Percentiles rank a stretch among this genome's conserved stretches.
Evolutionary conservation across 2,329 filamentous ascomycete genomes (phyloP).

Genomic region (Metarhizium humberi): DNA sequence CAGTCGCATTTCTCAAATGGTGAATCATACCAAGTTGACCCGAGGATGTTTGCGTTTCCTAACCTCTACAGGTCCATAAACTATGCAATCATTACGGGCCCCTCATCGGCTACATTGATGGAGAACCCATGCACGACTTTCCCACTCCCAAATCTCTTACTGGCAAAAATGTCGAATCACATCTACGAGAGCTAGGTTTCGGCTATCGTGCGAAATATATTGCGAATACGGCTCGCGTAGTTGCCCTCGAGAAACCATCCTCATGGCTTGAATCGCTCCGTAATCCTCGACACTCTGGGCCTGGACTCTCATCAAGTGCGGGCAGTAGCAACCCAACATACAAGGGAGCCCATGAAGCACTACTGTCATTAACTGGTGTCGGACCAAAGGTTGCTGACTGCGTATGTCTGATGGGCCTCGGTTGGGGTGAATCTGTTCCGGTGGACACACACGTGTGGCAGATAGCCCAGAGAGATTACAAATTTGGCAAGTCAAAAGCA

Average conservation of each 20-base stretch:
- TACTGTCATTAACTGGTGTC: constrained; percentile 76
- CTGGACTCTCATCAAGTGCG: constrained; percentile 28
- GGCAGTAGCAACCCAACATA: constrained; percentile 46
- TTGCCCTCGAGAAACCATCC: constrained; percentile 55
- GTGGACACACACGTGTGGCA: constrained; percentile 99
- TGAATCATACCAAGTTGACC: constrained; percentile 19
- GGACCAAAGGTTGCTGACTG: constrained; percentile 97
- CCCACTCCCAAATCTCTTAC: constrained; percentile 68
- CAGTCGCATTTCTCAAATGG: constrained; percentile 89
- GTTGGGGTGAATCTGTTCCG: constrained; percentile 91
- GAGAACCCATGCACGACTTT: constrained; percentile 76
- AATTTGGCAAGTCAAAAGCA: constrained; percentile 74
- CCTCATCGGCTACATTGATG: constrained; percentile 60
- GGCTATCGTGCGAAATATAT: constrained; percentile 94
- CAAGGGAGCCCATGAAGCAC: constrained; percentile 66
- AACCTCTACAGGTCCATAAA: constrained; percentile 57
- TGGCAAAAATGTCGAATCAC: constrained; percentile 64
- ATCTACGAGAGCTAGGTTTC: constrained; percentile 77
- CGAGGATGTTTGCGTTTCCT: neutral
- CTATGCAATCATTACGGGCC: constrained; percentile 80
- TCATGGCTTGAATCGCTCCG: constrained; percentile 71
- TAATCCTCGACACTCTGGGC: constrained; percentile 61
- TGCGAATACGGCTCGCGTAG: constrained; percentile 68
- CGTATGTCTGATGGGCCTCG: constrained; percentile 90
- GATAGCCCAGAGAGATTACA: constrained; percentile 93